Evolutionary conservation across 148 eudicot species (phyloP).

Genomic region (Polygonum aviculare): DNA sequence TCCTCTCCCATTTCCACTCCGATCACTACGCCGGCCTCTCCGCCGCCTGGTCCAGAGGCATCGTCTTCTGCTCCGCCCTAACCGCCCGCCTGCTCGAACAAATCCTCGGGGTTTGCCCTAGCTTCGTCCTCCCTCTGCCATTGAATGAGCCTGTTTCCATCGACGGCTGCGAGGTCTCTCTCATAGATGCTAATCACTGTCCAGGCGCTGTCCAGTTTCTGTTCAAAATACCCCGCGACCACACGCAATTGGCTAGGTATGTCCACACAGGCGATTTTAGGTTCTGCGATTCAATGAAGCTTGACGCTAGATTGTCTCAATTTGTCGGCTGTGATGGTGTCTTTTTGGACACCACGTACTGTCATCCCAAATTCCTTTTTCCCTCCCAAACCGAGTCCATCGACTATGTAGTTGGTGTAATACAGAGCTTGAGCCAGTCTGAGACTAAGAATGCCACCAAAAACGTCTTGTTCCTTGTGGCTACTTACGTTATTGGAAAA

Average conservation of each 20-base stretch:
- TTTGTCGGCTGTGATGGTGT: constrained; percentile 79
- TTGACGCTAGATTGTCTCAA: constrained; percentile 29
- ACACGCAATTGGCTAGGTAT: constrained; percentile 46
- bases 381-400: constrained; percentile 85
- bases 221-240: constrained; percentile 41
- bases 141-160: constrained; percentile 32
- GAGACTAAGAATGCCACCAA: constrained; percentile 32
- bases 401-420: constrained; percentile 66
- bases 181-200: constrained; percentile 89
- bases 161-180: constrained; percentile 60
- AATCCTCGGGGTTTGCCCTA: constrained; percentile 34
- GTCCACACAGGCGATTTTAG: constrained; percentile 99
- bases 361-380: constrained; percentile 77
- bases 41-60: constrained; percentile 57
- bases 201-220: constrained; percentile 94
- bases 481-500: constrained; percentile 93
- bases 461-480: constrained; percentile 80
- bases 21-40: constrained; percentile 85
- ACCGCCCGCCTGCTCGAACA: constrained; percentile 49
- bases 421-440: constrained; percentile 33
- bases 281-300: constrained; percentile 49
- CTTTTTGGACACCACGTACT: constrained; percentile 88
- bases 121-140: constrained; percentile 29
- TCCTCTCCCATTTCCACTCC: constrained; percentile 95
- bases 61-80: constrained; percentile 58